These are phyloP conservation scores for Abrus precatorius DNA, from an alignment of 306 rosid genomes.

Conservation along the genomic window DNA sequence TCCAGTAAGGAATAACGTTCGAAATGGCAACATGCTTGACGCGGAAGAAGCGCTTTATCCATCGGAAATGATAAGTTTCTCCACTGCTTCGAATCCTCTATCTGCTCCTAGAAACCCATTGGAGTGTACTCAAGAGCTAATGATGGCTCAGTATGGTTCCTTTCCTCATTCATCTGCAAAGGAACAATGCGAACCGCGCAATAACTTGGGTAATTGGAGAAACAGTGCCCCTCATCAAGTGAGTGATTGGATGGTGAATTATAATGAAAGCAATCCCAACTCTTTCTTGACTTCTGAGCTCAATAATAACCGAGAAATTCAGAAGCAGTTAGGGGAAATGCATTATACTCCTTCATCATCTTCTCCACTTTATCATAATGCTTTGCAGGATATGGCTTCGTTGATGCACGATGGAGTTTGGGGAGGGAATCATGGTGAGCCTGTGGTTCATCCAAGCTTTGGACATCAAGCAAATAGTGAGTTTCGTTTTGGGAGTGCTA, in stretches of 20 bases:
- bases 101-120: slow-evolving; percentile 43
- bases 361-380: slow-evolving; percentile 50
- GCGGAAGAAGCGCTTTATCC: slow-evolving; percentile 43
- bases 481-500: slow-evolving; percentile 30
- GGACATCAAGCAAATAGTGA: slow-evolving; percentile 50
- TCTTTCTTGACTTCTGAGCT: slow-evolving; percentile 44
- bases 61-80: slow-evolving; percentile 60
- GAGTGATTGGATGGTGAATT: slow-evolving; percentile 61
- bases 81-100: slow-evolving; percentile 47
- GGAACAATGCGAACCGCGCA: not conserved
- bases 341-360: slow-evolving; percentile 44
- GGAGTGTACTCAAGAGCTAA: slow-evolving; percentile 35
- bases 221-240: slow-evolving; percentile 45
- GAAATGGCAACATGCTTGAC: slow-evolving; percentile 59
- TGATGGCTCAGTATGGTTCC: slow-evolving; percentile 43
- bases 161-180: slow-evolving; percentile 31
- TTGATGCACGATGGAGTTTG: slow-evolving; percentile 46
- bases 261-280: slow-evolving; percentile 47
- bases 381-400: slow-evolving; percentile 64
- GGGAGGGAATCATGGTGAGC: slow-evolving; percentile 55
- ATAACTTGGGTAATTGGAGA: slow-evolving; percentile 51
- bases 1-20: slow-evolving; percentile 55
- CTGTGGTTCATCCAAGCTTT: slow-evolving; percentile 52
- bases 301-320: slow-evolving; percentile 42
- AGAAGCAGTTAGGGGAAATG: slow-evolving; percentile 50